A percentile compares a stretch with the other conserved stretches of the same genome.
These are phyloP conservation scores for Phlebiopsis flavidoalba DNA, from an alignment of 768 basidiomycete genomes.

Conservation along the genomic window DNA sequence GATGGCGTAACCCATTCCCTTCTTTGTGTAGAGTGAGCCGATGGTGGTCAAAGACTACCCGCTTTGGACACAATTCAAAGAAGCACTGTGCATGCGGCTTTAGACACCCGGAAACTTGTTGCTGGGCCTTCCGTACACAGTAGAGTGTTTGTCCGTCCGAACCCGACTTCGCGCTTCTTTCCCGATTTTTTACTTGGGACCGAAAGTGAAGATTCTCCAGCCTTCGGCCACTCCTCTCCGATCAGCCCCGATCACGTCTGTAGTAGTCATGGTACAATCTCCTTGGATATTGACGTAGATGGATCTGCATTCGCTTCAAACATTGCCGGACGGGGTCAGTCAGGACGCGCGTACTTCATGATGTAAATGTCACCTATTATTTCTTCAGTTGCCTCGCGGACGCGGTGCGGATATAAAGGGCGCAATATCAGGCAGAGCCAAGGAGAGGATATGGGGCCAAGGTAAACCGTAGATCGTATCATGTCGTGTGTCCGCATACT, in stretches of 20 bases:
- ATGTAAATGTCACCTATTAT: neutral
- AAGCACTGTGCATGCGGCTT: constrained; percentile 29
- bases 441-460: constrained; percentile 17
- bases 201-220: neutral
- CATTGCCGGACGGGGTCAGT: constrained; percentile 14
- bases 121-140: constrained; percentile 25
- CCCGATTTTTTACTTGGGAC: constrained; percentile 11
- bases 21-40: constrained; percentile 32
- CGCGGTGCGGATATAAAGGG: neutral
- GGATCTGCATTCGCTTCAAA: constrained; percentile 31
- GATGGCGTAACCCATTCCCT: neutral
- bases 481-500: neutral
- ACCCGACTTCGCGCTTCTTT: constrained; percentile 5
- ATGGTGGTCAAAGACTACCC: constrained; percentile 51
- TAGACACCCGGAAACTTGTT: constrained; percentile 20
- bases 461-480: neutral
- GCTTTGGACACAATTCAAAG: constrained; percentile 45
- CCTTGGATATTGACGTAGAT: constrained; percentile 33
- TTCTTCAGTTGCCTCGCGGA: neutral
- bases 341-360: neutral
- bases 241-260: neutral
- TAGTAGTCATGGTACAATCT: constrained; percentile 31
- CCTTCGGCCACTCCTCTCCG: neutral
- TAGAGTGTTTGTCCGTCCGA: neutral
- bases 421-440: constrained; percentile 8